phyloP scores from a whole-genome alignment of 1,139 yeast genomes.

The Sugiyamaella pinicola region DNA sequence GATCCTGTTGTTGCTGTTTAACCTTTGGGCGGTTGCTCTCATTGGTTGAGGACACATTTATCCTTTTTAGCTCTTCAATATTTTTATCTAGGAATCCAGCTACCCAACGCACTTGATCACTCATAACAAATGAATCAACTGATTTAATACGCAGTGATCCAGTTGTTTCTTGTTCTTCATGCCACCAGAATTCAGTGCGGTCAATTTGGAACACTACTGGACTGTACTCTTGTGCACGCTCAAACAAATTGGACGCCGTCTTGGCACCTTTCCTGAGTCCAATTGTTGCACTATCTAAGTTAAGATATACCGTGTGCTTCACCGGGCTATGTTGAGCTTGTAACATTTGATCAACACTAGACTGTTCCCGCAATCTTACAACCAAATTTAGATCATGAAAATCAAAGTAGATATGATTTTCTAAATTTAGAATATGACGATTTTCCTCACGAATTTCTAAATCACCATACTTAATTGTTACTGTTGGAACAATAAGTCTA shows the following conservation, averaged over 20 bases:
- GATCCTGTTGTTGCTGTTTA: constrained; percentile 18
- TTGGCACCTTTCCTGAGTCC: constrained; percentile 31
- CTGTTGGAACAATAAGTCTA: constrained; percentile 55
- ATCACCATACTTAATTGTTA: constrained; percentile 52
- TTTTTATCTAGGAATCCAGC: constrained; percentile 31
- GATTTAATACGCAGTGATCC: constrained; percentile 36
- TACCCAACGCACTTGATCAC: constrained; percentile 35
- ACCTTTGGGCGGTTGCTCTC: constrained; percentile 14
- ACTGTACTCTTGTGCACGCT: constrained; percentile 24
- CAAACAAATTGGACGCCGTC: constrained; percentile 2
- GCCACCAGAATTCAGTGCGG: constrained; percentile 38
- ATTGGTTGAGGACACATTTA: constrained; percentile 16
- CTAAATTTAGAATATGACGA: constrained; percentile 20
- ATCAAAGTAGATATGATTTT: constrained; percentile 33
- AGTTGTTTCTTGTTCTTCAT: constrained; percentile 32
- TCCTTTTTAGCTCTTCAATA: constrained; percentile 26
- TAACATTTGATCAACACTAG: constrained; percentile 34
- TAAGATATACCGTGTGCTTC: constrained; percentile 29
- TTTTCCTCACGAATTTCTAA: constrained; percentile 23
- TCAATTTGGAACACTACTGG: constrained; percentile 37
- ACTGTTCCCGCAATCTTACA: constrained; percentile 28
- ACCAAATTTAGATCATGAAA: constrained; percentile 33
- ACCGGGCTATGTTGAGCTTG: constrained; percentile 29
- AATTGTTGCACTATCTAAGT: constrained; percentile 30
- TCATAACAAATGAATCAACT: constrained; percentile 34